Base-by-base conservation (phyloP, 345 rosid genomes). In the Eucalyptus tenuipes region DNA sequence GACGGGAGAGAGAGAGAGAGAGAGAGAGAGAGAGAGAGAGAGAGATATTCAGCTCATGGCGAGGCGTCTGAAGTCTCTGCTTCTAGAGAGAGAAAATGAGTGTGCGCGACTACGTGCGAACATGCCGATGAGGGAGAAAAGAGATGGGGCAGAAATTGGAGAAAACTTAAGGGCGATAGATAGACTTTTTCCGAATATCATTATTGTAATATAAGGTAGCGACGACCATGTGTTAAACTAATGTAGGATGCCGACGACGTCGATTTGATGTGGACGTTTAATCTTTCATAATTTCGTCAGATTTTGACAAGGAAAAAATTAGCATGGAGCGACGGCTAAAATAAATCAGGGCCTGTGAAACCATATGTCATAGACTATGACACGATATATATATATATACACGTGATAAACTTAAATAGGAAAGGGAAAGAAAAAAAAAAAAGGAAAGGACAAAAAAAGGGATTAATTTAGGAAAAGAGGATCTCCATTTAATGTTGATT, bases 391-490 rank as follows among this genome's bases (percentile, higher is more conserved):
- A 8, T 17, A 10, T 11, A 25, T 55, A 22, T 57, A 12, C 0
- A 27, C 7, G 15, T 10, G 11, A 75, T 40, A 20, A 40, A 40
- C 82, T 75, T 40, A 4, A 75, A 75, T 20, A 75, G 25, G 82
- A 75, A 75, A 75, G 27, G 5, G 15, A 71, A 2, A 18, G 10
- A 5, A 10, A 18, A 17, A 68, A 18, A 17, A 68, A 16, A 3
- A 9, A 2, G 24, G 10, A 33, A 33, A 10, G 2, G 40, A 33
- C 20, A 0, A 33, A 3, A 15, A 3, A 16, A 17, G 2, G 81
- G 6, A 25, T 3, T 24, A 55, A 20, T 37, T 71, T 37, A 37
- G 20, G 29, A 42, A 40, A 75, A 75, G 14, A 40, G 8, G 15
- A 75, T 75, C 82, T 75, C 25, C 14, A 75, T 75, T 22, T 33